phyloP scores from a whole-genome alignment of 2,329 filamentous ascomycete genomes.

The Xylariaceae sp. region DNA sequence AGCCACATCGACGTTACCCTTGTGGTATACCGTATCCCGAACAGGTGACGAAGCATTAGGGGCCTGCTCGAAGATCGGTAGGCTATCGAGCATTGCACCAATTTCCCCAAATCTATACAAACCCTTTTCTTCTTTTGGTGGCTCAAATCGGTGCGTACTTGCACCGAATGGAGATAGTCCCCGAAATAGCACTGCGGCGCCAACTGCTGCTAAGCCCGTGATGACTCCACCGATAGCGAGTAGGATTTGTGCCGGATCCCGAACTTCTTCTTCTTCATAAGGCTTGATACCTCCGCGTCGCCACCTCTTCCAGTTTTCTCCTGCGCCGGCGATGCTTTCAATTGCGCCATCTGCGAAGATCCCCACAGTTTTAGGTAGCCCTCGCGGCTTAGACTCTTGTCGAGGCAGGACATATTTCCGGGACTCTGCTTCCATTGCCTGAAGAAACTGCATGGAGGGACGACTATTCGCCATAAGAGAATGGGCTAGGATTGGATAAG shows the following conservation, averaged over 20 bases:
- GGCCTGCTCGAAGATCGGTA: constrained; percentile 33
- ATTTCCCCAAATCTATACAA: constrained; percentile 55
- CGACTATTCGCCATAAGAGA: constrained; percentile 38
- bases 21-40: constrained; percentile 24
- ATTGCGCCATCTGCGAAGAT: constrained; percentile 44
- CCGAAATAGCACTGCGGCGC: constrained; percentile 50
- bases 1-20: constrained; percentile 13
- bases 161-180: constrained; percentile 54
- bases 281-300: constrained; percentile 43
- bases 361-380: constrained; percentile 28
- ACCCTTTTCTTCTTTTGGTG: constrained; percentile 36
- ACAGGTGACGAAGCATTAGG: constrained; percentile 10
- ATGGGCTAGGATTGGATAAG: constrained; percentile 51
- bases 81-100: constrained; percentile 51
- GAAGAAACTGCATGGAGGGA: constrained; percentile 35
- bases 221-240: constrained; percentile 48
- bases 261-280: constrained; percentile 28
- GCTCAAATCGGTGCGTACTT: constrained; percentile 52
- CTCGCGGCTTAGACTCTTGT: constrained; percentile 27
- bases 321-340: constrained; percentile 42
- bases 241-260: constrained; percentile 40
- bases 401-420: constrained; percentile 30
- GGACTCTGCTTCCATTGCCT: constrained; percentile 22
- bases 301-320: constrained; percentile 45
- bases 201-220: constrained; percentile 41